phyloP scores from a whole-genome alignment of 1,284 basidiomycete genomes.

The Apiotrichum gracile region DNA sequence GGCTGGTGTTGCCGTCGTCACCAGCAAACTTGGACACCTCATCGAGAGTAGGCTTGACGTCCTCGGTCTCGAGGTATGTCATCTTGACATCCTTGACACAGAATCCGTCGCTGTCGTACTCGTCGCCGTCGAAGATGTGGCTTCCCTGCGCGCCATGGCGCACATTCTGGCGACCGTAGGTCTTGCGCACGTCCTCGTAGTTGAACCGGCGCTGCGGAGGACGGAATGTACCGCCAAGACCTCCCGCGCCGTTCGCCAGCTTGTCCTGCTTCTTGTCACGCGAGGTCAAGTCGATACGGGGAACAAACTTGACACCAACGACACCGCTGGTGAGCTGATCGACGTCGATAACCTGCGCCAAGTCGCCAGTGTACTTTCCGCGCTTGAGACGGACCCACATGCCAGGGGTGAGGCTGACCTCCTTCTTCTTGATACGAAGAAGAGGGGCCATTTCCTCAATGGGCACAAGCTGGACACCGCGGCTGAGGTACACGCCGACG shows the following conservation, averaged over 20 bases:
- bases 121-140: constrained; percentile 85
- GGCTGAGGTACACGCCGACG: constrained; percentile 76
- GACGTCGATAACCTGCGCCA: constrained; percentile 91
- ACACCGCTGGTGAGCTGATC: constrained; percentile 71
- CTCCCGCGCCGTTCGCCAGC: constrained; percentile 48
- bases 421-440: constrained; percentile 91
- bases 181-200: constrained; percentile 83
- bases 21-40: constrained; percentile 88
- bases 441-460: constrained; percentile 98
- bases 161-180: constrained; percentile 72
- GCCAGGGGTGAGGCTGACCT: constrained; percentile 74
- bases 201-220: constrained; percentile 92
- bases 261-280: constrained; percentile 65
- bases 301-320: constrained; percentile 87
- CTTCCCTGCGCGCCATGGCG: constrained; percentile 57
- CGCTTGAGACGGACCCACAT: constrained; percentile 94
- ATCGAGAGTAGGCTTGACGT: constrained; percentile 91
- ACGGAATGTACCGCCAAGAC: constrained; percentile 46
- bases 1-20: constrained; percentile 32
- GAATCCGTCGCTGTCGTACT: constrained; percentile 81
- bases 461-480: constrained; percentile 79
- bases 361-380: constrained; percentile 88
- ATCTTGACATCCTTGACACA: constrained; percentile 94
- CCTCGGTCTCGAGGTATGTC: constrained; percentile 70
- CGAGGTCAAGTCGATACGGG: constrained; percentile 92